These are phyloP conservation scores for Limnanthes douglasii DNA, from an alignment of 345 rosid species.

Conservation along the genomic window DNA sequence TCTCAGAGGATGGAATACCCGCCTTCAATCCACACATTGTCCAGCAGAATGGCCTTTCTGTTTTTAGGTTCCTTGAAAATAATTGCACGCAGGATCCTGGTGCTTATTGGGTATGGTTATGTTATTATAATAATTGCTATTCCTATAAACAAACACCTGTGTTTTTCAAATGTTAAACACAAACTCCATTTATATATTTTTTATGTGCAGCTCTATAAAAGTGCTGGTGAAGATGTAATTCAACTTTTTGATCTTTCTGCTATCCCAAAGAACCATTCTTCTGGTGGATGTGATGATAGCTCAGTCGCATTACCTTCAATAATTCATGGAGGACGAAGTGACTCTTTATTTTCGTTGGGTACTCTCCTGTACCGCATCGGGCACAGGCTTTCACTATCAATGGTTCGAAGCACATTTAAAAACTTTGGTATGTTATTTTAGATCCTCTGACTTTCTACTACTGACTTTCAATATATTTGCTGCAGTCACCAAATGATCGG, in stretches of 20 bases:
- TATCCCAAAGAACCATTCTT: conserved; percentile 51
- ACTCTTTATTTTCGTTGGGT: conserved; percentile 73
- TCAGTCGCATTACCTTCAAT: conserved; percentile 44
- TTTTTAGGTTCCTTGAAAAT: conserved; percentile 82
- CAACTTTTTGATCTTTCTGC: conserved; percentile 88
- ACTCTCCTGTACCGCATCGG: conserved; percentile 86
- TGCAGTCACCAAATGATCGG: conserved; percentile 53
- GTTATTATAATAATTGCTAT: too few relatives aligned
- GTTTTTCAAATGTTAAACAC: too few relatives aligned
- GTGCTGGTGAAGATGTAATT: conserved; percentile 86
- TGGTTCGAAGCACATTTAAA: conserved; percentile 29
- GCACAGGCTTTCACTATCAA: conserved; percentile 78
- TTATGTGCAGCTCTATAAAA: conserved; percentile 87
- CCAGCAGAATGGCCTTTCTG: conserved; percentile 89
- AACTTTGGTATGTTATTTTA: neutral
- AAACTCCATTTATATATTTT: too few relatives aligned
- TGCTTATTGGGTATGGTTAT: conserved; percentile 67
- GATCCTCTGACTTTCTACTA: conserved; percentile 6
- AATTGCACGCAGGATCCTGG: conserved; percentile 98
- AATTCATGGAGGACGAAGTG: conserved; percentile 45
- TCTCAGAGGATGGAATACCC: conserved; percentile 88
- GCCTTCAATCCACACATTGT: conserved; percentile 94
- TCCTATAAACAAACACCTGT: too few relatives aligned
- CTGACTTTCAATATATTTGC: conserved; percentile 8
- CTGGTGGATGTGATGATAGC: conserved; percentile 32